phyloP scores from a whole-genome alignment of 2,329 filamentous ascomycete genomes.

The Penicillium sp. region DNA sequence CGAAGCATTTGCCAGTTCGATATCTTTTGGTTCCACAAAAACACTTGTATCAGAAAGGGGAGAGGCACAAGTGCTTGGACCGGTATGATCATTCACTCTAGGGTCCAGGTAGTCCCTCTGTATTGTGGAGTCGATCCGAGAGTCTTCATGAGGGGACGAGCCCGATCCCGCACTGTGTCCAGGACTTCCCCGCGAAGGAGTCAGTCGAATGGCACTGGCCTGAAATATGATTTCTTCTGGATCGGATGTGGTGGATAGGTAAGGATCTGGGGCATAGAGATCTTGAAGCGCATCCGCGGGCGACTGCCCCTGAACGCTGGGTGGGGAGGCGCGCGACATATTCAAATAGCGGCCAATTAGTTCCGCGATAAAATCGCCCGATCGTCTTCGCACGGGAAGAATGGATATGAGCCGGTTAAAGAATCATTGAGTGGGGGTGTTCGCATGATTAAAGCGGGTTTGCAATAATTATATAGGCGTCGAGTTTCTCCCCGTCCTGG shows the following conservation, averaged over 20 bases:
- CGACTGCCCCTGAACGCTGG: slow-evolving; percentile 20
- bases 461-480: background rate
- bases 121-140: slow-evolving; percentile 17
- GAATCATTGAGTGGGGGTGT: background rate
- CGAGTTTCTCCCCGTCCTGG: background rate
- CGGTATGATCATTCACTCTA: slow-evolving; percentile 11
- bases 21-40: slow-evolving; percentile 19
- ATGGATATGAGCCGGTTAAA: background rate
- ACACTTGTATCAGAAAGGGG: slow-evolving; percentile 6
- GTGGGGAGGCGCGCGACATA: slow-evolving; percentile 26
- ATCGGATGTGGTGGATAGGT: slow-evolving; percentile 40
- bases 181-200: slow-evolving; percentile 25
- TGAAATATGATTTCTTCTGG: slow-evolving; percentile 40
- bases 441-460: background rate
- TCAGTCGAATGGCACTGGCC: slow-evolving; percentile 34
- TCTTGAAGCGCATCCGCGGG: slow-evolving; percentile 33
- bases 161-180: slow-evolving; percentile 18
- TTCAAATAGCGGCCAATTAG: slow-evolving; percentile 8
- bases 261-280: slow-evolving; percentile 37
- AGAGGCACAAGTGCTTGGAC: slow-evolving; percentile 11
- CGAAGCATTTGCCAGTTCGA: slow-evolving; percentile 15
- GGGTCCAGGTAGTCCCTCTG: slow-evolving; percentile 11
- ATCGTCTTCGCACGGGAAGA: background rate
- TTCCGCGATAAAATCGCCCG: background rate
- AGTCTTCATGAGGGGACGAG: slow-evolving; percentile 14